Percentiles rank a stretch among this genome's conserved stretches.
phyloP scores from a whole-genome alignment of 495 filamentous ascomycete species.

The Hyaloscypha variabilis region DNA sequence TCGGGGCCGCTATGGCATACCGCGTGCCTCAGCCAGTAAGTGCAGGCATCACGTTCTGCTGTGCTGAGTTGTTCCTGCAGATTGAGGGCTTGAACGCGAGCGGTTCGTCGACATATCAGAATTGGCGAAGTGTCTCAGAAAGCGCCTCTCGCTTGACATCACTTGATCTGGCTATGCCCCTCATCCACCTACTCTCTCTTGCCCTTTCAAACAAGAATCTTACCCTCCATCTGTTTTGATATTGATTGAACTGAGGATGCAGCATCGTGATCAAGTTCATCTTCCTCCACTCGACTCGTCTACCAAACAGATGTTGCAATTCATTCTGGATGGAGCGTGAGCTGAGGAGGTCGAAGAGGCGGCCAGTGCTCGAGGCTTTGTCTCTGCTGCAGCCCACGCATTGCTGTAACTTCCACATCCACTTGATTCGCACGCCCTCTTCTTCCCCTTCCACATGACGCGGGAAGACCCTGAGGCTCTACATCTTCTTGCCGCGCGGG shows the following conservation, averaged over 20 bases:
- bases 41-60: not conserved
- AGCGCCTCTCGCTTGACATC: not conserved
- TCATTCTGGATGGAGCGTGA: not conserved
- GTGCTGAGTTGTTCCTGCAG: not conserved
- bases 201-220: not conserved
- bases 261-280: not conserved
- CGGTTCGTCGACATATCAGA: not conserved
- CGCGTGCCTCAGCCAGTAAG: not conserved
- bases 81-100: not conserved
- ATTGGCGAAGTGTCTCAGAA: not conserved
- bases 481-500: not conserved
- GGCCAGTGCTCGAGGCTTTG: not conserved
- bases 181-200: not conserved
- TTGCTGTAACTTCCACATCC: not conserved
- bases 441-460: no score
- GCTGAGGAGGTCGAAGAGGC: not conserved
- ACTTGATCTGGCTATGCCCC: not conserved
- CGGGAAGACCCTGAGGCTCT: not conserved
- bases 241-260: not conserved
- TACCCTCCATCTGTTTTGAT: not conserved
- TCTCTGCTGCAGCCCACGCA: conserved; percentile 1
- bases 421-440: not conserved
- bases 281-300: not conserved
- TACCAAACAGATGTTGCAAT: not conserved
- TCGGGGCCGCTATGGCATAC: not conserved